These are phyloP conservation scores for Suhomyces kilbournensis DNA, from an alignment of 805 yeast genomes.

Conservation along the genomic window DNA sequence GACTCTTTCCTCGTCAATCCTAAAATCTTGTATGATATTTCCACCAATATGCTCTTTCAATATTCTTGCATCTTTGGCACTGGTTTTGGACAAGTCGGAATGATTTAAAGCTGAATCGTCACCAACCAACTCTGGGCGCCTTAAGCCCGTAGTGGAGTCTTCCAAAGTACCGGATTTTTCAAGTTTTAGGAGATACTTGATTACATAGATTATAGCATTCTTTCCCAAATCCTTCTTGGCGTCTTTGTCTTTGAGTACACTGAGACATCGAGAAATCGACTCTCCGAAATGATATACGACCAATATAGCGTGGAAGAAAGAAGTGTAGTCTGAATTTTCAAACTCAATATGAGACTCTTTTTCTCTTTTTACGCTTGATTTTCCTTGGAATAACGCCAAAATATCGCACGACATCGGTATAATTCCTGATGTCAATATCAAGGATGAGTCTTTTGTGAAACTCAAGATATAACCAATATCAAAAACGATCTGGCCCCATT, in stretches of 20 bases:
- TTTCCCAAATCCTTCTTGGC: constrained; percentile 14
- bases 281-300: constrained; percentile 64
- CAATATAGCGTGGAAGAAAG: constrained; percentile 65
- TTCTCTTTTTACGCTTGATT: constrained; percentile 72
- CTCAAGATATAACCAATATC: constrained; percentile 78
- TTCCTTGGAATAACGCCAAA: constrained; percentile 69
- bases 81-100: background rate
- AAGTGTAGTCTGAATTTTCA: constrained; percentile 80
- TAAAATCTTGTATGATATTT: constrained; percentile 18
- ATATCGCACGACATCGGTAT: constrained; percentile 64
- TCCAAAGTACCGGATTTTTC: constrained; percentile 25
- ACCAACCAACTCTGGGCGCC: background rate
- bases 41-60: constrained; percentile 23
- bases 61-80: constrained; percentile 7
- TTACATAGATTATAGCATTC: constrained; percentile 30
- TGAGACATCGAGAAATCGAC: constrained; percentile 46
- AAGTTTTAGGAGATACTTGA: constrained; percentile 25
- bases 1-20: constrained; percentile 42
- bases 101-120: background rate
- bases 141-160: background rate
- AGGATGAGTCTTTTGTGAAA: constrained; percentile 56
- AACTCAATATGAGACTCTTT: constrained; percentile 82
- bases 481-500: constrained; percentile 75
- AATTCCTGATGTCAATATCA: constrained; percentile 45
- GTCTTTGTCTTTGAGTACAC: constrained; percentile 16